Evolutionary conservation across 345 rosid genomes (phyloP), one percentile per base, ranked within the genome.

Genomic region (Eucalyptus curtisii): DNA sequence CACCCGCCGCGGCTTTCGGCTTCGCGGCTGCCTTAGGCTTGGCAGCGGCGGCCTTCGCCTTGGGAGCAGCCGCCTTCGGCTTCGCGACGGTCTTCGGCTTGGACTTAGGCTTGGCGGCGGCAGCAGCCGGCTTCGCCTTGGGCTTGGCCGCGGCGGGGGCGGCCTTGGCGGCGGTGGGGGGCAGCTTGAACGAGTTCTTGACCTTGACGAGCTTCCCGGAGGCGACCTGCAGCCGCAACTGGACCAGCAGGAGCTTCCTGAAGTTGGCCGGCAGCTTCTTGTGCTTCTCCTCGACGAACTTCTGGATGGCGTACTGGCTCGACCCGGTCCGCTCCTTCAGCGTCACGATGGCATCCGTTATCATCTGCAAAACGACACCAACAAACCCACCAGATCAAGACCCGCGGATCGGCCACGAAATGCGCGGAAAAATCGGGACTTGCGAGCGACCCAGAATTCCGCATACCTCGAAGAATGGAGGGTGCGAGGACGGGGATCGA

Each of bases 321-420:
- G 96, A 94, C 4, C 96, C 95, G 6, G 92, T 94, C 89, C 92
- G 89, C 90, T 94, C 95, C 89, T 94, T 93, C 93, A 94, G 16
- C 37, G 93, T 88, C 85, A 85, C 84, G 31, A 94, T 93, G 33
- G 95, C 93, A 4, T 93, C 95, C 19, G 79, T 91, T 8, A 94
- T 89, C 95, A 94, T 94, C 95, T 94, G 86, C 84, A 57, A 45
- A 11, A n/a, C 49, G 22, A 13, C 45, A 55, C 30, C 49, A 3
- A 80, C 12, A 49, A 49, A 22, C 22, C 30, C 24, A 86, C 22
- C 8, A 45, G 44, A 48, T 17, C 30, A n/a, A 27, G 87, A 33
- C 10, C 11, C 82, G 8, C 47, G 8, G 40, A 76, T 90, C 49
- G 88, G 91, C 88, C 87, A 86, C n/a, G 37, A 25, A 16, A 40